Conservation (phyloP, 176 grass and related monocot genomes). For the Carex pumila region DNA sequence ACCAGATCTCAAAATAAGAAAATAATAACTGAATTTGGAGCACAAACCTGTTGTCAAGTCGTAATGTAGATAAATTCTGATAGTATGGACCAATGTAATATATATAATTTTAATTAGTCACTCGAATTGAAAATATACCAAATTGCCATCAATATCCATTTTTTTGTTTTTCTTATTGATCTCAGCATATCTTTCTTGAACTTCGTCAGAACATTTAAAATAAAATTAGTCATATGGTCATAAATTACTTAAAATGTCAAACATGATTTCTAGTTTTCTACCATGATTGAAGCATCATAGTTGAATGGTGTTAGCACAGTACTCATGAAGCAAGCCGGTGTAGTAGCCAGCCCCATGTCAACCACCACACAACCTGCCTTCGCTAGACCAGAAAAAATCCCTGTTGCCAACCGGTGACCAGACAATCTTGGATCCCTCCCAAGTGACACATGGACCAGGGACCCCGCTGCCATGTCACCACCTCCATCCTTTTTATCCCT, state of each 20-base stretch:
- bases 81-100: background rate
- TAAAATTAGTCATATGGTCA: background rate
- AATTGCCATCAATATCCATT: background rate
- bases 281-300: conserved; percentile 86
- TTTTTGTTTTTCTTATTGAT: background rate
- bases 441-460: conserved; percentile 39
- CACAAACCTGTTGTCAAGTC: background rate
- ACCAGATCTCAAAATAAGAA: background rate
- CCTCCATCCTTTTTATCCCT: background rate
- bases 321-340: conserved; percentile 89
- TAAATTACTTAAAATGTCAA: background rate
- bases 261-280: conserved; percentile 25
- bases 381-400: conserved; percentile 53
- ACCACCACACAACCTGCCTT: conserved; percentile 60
- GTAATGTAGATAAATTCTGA: background rate
- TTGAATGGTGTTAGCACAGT: conserved; percentile 46
- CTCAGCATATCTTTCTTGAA: background rate
- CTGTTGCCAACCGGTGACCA: conserved; percentile 38
- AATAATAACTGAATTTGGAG: background rate
- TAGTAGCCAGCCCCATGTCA: conserved; percentile 81
- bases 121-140: background rate
- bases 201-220: background rate
- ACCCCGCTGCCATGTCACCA: background rate
- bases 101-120: background rate
- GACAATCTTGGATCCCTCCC: conserved; percentile 67